Percentiles rank a stretch among this genome's conserved stretches.
Evolutionary conservation across 2,329 filamentous ascomycete genomes (phyloP).

Genomic region (Cercospora sp.): DNA sequence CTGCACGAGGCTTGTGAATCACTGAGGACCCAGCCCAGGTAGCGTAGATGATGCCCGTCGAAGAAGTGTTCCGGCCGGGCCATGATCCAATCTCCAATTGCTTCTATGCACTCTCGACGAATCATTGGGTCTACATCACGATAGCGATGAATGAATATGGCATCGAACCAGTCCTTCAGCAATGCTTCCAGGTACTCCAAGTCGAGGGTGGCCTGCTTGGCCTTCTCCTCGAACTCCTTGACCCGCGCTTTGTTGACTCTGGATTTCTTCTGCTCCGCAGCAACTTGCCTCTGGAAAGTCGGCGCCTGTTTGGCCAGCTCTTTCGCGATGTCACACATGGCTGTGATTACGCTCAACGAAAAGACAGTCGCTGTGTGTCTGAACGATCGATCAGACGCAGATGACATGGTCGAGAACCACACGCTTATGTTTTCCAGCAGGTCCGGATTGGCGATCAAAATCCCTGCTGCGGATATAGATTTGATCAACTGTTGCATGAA

Average conservation of each 20-base stretch:
- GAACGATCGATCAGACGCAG: slow-evolving; percentile 82
- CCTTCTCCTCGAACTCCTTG: slow-evolving; percentile 68
- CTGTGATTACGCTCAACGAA: slow-evolving; percentile 74
- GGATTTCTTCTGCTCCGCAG: slow-evolving; percentile 72
- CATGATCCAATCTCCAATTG: slow-evolving; percentile 85
- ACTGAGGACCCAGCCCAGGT: slow-evolving; percentile 92
- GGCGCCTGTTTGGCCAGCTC: slow-evolving; percentile 71
- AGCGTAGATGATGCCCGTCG: slow-evolving; percentile 85
- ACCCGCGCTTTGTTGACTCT: slow-evolving; percentile 77
- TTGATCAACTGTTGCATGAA: slow-evolving; percentile 79
- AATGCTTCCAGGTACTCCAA: slow-evolving; percentile 68
- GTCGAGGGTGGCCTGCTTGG: slow-evolving; percentile 69
- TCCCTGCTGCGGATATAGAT: slow-evolving; percentile 76
- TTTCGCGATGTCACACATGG: slow-evolving; percentile 71
- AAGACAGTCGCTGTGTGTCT: slow-evolving; percentile 90
- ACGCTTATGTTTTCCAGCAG: slow-evolving; percentile 85
- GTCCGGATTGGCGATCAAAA: slow-evolving; percentile 72
- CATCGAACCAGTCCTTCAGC: slow-evolving; percentile 85
- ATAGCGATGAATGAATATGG: slow-evolving; percentile 92
- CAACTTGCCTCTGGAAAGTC: slow-evolving; percentile 74
- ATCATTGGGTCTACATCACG: slow-evolving; percentile 90
- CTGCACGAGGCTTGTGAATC: slow-evolving; percentile 74
- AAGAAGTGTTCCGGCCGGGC: slow-evolving; percentile 84
- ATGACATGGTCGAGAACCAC: slow-evolving; percentile 91
- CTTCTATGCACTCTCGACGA: slow-evolving; percentile 81